These are phyloP conservation scores for Lentinus brumalis DNA, from an alignment of 768 basidiomycete species.

Conservation along the genomic window DNA sequence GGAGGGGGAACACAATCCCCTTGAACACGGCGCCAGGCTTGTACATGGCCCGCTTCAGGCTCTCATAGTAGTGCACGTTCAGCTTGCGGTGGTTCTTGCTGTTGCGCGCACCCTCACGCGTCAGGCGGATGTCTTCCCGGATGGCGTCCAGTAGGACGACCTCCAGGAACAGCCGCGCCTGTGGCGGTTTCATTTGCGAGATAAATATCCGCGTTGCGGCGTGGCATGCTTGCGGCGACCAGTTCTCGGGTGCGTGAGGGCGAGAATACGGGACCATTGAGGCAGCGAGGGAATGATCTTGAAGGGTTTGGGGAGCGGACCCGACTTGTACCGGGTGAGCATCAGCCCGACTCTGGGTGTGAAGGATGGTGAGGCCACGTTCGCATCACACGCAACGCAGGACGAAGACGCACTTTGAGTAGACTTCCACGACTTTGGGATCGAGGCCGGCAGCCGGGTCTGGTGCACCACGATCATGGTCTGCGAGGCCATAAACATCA, in stretches of 20 bases:
- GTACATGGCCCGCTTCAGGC: constrained; percentile 88
- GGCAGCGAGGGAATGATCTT: constrained; percentile 96
- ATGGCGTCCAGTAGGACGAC: constrained; percentile 91
- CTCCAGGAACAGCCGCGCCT: constrained; percentile 89
- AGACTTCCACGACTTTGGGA: constrained; percentile 90
- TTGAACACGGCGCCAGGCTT: constrained; percentile 99
- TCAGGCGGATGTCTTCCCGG: constrained; percentile 74
- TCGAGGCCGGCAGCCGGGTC: constrained; percentile 89
- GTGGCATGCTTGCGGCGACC: constrained; percentile 94
- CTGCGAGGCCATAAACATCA: constrained; percentile 28
- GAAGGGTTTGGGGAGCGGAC: constrained; percentile 94
- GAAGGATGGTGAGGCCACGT: background rate
- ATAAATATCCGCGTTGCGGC: constrained; percentile 96
- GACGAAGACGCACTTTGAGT: constrained; percentile 71
- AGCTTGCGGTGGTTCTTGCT: constrained; percentile 71
- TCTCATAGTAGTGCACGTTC: constrained; percentile 91
- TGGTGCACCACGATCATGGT: constrained; percentile 43
- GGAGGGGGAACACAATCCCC: constrained; percentile 92
- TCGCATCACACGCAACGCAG: background rate
- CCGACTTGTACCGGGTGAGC: constrained; percentile 88
- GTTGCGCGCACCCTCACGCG: constrained; percentile 39
- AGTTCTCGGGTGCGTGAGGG: constrained; percentile 87
- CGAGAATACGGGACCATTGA: constrained; percentile 94
- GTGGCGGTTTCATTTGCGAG: constrained; percentile 94
- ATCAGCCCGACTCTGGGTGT: constrained; percentile 75